These are phyloP conservation scores for Plasmodium gonderi DNA, from an alignment of 169 alveolate genomes.

Conservation along the genomic window DNA sequence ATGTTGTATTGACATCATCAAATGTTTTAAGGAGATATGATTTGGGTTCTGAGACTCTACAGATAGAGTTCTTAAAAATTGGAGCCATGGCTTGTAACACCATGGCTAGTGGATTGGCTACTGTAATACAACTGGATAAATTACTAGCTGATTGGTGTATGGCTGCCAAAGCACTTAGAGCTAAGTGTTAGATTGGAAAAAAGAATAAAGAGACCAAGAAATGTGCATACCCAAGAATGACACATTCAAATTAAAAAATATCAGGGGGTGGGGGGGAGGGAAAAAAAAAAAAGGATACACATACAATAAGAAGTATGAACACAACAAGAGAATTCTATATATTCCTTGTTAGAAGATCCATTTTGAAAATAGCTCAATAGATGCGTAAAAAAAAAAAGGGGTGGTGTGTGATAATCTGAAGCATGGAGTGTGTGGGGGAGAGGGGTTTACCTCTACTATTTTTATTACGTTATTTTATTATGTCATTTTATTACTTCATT, in stretches of 20 bases:
- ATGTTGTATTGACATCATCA: slow-evolving; percentile 84
- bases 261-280: too few species aligned
- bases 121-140: slow-evolving; percentile 77
- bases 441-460: too few species aligned
- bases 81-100: slow-evolving; percentile 80
- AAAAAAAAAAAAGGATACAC: neutral
- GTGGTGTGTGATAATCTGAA: too few species aligned
- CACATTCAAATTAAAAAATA: too few species aligned
- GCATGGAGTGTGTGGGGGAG: too few species aligned
- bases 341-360: neutral
- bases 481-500: neutral
- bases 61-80: slow-evolving; percentile 78
- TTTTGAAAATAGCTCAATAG: too few species aligned
- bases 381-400: too few species aligned
- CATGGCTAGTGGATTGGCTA: slow-evolving; percentile 79
- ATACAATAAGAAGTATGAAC: neutral
- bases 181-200: slow-evolving; percentile 3
- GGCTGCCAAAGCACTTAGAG: slow-evolving; percentile 43
- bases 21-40: slow-evolving; percentile 79
- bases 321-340: neutral
- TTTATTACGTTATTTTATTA: neutral
- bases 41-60: slow-evolving; percentile 75
- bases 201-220: neutral
- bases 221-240: too few species aligned
- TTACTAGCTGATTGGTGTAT: slow-evolving; percentile 81